Evolutionary conservation across 345 rosid genomes (phyloP).

Genomic region (Eucalyptus melliodora): DNA sequence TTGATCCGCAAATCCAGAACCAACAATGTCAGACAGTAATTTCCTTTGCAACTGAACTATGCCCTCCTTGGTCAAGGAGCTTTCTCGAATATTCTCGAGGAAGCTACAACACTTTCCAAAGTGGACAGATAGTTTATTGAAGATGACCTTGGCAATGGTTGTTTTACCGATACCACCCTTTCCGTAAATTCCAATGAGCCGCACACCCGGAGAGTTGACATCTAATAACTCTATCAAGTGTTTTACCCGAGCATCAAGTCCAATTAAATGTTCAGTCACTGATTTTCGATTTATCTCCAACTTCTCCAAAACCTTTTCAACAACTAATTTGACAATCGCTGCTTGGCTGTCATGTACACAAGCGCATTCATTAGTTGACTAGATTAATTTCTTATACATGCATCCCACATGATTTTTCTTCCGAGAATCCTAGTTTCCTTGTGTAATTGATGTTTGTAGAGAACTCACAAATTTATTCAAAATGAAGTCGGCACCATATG

Average conservation of each 20-base stretch:
- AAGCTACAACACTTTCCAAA: neutral
- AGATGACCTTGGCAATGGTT: neutral
- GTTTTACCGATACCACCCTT: neutral
- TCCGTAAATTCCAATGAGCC: neutral
- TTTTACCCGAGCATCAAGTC: neutral
- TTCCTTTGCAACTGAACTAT: neutral
- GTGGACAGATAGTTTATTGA: too few relatives aligned
- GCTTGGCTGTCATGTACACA: neutral
- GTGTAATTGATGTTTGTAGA: too few relatives aligned
- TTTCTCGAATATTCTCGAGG: neutral
- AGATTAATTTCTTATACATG: too few relatives aligned
- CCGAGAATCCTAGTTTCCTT: too few relatives aligned
- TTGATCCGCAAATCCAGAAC: fast-evolving
- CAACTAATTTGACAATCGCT: neutral
- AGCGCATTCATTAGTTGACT: neutral
- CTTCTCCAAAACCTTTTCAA: too few relatives aligned
- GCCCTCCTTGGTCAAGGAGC: neutral
- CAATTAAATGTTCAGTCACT: too few relatives aligned
- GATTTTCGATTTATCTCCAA: neutral
- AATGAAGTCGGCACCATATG: too few relatives aligned
- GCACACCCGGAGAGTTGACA: neutral
- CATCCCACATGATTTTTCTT: too few relatives aligned
- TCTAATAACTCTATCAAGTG: neutral
- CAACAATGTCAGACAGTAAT: too few relatives aligned
- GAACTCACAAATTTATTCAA: too few relatives aligned